Base-by-base conservation (phyloP, 2,329 filamentous ascomycete species). In the Stemphylium lycopersici region DNA sequence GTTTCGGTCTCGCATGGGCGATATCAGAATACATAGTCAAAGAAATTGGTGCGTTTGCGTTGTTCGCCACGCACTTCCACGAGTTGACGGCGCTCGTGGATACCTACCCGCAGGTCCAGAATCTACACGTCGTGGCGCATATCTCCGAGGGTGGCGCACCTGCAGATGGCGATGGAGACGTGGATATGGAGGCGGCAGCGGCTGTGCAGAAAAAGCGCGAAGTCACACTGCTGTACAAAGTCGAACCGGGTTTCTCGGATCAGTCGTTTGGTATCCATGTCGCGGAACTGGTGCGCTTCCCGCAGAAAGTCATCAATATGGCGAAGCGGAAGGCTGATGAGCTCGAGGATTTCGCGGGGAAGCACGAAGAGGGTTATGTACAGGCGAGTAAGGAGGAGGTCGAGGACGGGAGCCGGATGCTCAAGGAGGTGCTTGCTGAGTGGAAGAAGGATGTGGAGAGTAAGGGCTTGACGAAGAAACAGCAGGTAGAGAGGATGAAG, bases 251-350 rank as follows among this genome's bases (percentile, higher is more conserved):
- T 43, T 89, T 99, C 66, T 97, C 92, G 72, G 95, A 99, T 75
- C 95, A 99, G 78, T 95, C 90, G 54, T 99, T 99, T 74, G 95
- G 95, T 66, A 99, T 99, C 66, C 95, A 99, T 77, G 96, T 99
- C 12, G 95, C 95, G 0, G 95, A 99, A 78, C 84, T 99, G 5
- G 95, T 99, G 16, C 87, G 93, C 39, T 99, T 99, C 79, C 95
- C 95, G 0, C 88, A 91, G 66, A 99, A 99, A 79, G 96, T 99
- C 13, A 90, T 99, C 56, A 91, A 92, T 61, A 99, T 99, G 96
- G 95, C 95, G n/a, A 96, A 96, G 79, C 86, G 95, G 66, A 99
- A 99, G 80, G 95, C 95, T 0, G 95, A 98, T 75, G 96, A 99
- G 81, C 83, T 99, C 32, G 95, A 99, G 75, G 95, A 99, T 74